phyloP scores from a whole-genome alignment of 768 basidiomycete genomes.

The Zangia roseola region DNA sequence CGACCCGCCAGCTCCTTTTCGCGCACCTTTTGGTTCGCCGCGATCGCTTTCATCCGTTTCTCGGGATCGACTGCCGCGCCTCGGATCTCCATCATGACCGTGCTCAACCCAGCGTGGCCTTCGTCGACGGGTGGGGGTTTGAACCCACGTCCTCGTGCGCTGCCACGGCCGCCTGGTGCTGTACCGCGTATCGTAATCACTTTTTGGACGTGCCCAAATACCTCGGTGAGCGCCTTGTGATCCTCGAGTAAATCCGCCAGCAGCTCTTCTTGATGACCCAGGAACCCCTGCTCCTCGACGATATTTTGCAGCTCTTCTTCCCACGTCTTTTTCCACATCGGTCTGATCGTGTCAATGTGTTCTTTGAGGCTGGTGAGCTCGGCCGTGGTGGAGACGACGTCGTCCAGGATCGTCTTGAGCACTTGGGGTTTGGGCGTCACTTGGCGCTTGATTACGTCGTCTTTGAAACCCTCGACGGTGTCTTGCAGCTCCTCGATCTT shows the following conservation, averaged over 20 bases:
- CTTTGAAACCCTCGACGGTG: conserved; percentile 81
- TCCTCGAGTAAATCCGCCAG: conserved; percentile 87
- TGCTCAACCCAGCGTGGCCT: conserved; percentile 62
- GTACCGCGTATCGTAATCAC: conserved; percentile 70
- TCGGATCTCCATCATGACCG: conserved; percentile 89
- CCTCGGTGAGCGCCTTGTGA: conserved; percentile 81
- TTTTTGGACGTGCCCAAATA: conserved; percentile 90
- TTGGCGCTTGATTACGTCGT: conserved; percentile 88
- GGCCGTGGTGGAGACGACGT: conserved; percentile 59
- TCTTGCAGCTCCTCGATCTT: conserved; percentile 94
- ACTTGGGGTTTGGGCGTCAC: conserved; percentile 76
- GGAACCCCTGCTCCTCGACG: conserved; percentile 94
- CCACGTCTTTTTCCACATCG: conserved; percentile 99
- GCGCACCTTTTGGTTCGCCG: conserved; percentile 77
- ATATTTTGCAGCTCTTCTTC: conserved; percentile 94
- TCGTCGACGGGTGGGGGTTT: conserved; percentile 65
- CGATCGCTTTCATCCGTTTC: conserved; percentile 88
- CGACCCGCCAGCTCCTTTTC: conserved; percentile 70
- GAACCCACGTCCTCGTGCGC: conserved; percentile 47
- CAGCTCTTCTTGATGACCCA: conserved; percentile 91
- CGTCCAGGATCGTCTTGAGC: conserved; percentile 69
- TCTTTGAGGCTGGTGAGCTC: conserved; percentile 78
- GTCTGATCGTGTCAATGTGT: conserved; percentile 86
- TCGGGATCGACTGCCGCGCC: conserved; percentile 81
- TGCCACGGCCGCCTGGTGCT: conserved; percentile 40